These are phyloP conservation scores for Cercospora sp. DNA, from an alignment of 2,329 filamentous ascomycete species.

Conservation along the genomic window DNA sequence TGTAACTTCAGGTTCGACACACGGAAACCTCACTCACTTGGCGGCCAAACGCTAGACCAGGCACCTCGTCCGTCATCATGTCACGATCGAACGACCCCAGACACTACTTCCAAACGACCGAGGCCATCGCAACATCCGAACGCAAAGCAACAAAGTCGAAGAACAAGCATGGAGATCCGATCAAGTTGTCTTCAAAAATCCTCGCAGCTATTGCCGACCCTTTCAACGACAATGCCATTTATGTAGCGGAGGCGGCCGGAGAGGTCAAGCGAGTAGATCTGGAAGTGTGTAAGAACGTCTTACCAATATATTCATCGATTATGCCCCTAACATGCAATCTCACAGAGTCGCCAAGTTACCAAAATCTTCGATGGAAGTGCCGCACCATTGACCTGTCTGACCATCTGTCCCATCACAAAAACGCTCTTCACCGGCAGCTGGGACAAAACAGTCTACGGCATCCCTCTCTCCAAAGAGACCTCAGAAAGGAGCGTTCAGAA, in stretches of 20 bases:
- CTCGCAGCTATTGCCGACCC: constrained; percentile 72
- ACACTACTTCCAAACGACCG: constrained; percentile 88
- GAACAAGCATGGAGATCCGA: constrained; percentile 81
- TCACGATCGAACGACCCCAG: constrained; percentile 72
- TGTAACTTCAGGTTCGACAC: not conserved
- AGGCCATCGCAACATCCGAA: constrained; percentile 53
- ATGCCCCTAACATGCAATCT: not conserved
- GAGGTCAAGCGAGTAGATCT: constrained; percentile 71
- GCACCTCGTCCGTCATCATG: constrained; percentile 43
- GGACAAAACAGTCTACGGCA: constrained; percentile 91
- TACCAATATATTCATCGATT: not conserved
- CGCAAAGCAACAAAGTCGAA: constrained; percentile 72
- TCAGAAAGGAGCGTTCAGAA: constrained; percentile 3
- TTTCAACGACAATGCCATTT: constrained; percentile 58
- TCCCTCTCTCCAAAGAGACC: constrained; percentile 34
- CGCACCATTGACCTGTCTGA: constrained; percentile 77
- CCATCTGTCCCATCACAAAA: constrained; percentile 54
- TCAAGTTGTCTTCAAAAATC: constrained; percentile 81
- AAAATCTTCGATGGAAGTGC: constrained; percentile 69
- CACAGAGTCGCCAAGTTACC: constrained; percentile 48
- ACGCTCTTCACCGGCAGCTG: constrained; percentile 85
- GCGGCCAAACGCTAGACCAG: not conserved
- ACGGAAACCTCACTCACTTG: not conserved
- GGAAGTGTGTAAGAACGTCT: constrained; percentile 64
- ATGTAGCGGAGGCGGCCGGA: constrained; percentile 85